Conservation (phyloP, 306 rosid genomes). For the Acacia acuminata region DNA sequence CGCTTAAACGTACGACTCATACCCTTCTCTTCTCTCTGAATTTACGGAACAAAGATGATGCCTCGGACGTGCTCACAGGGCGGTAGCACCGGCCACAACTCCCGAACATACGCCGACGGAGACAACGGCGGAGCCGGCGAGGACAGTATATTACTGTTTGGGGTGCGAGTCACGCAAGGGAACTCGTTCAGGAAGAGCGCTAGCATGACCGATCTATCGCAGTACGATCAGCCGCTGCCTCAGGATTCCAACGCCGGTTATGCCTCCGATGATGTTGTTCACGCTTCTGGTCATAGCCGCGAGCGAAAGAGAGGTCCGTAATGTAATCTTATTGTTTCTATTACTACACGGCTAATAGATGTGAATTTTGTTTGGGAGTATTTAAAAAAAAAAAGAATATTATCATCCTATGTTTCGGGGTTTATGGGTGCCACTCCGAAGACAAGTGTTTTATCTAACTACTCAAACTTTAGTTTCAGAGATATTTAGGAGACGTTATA, state of each 20-base stretch:
- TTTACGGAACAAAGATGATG: constrained; percentile 29
- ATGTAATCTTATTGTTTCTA: background rate
- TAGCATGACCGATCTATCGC: constrained; percentile 84
- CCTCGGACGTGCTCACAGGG: constrained; percentile 88
- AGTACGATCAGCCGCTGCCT: constrained; percentile 51
- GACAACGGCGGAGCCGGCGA: constrained; percentile 30
- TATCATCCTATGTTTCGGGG: too few species aligned
- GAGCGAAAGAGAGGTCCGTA: constrained; percentile 81
- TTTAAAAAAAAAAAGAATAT: too few species aligned
- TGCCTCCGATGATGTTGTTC: constrained; percentile 90
- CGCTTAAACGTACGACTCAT: background rate
- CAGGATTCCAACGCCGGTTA: constrained; percentile 72
- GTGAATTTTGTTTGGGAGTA: background rate
- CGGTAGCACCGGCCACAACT: constrained; percentile 88
- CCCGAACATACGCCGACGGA: constrained; percentile 64
- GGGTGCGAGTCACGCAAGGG: constrained; percentile 65
- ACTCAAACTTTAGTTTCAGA: too few species aligned
- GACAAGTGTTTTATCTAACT: too few species aligned
- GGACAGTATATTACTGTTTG: constrained; percentile 77
- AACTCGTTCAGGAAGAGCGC: constrained; percentile 73
- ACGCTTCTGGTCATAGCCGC: constrained; percentile 68
- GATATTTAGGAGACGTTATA: too few species aligned
- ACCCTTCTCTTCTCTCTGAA: background rate
- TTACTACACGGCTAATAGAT: background rate
- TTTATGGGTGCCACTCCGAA: too few species aligned